Conservation (phyloP, 805 yeast species). For the Isabelozyma heimii region DNA sequence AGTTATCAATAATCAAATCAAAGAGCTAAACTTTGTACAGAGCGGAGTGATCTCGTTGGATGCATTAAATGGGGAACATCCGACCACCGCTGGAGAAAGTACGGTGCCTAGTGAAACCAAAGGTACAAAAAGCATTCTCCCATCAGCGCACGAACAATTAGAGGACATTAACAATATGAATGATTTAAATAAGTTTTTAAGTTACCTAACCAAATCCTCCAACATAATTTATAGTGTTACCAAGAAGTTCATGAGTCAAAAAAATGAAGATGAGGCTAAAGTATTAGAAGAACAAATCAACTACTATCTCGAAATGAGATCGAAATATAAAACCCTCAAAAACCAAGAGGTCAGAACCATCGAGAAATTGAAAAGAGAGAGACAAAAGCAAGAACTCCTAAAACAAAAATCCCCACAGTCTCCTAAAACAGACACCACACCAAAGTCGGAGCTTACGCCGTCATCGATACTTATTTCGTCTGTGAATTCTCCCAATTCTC, state of each 20-base stretch:
- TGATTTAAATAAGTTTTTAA: conserved; percentile 38
- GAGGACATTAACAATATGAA: conserved; percentile 38
- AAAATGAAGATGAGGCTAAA: conserved; percentile 11
- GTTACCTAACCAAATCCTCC: conserved; percentile 34
- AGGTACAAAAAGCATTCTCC: background rate
- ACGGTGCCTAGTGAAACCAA: background rate
- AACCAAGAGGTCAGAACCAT: background rate
- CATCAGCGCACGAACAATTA: conserved; percentile 27
- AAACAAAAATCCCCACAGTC: background rate
- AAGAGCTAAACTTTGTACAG: conserved; percentile 40
- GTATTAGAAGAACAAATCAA: conserved; percentile 21
- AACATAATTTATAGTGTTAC: conserved; percentile 39
- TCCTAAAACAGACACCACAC: background rate
- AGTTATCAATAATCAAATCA: conserved; percentile 39
- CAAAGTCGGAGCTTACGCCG: background rate
- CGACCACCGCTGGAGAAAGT: background rate
- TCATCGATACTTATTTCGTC: background rate
- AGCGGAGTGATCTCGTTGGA: conserved; percentile 44
- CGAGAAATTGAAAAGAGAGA: conserved; percentile 2
- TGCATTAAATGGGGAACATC: conserved; percentile 25
- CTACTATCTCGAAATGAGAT: conserved; percentile 16
- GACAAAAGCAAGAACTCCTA: background rate
- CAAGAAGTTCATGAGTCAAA: conserved; percentile 16
- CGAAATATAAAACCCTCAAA: conserved; percentile 9
- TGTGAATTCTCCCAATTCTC: background rate